Percentiles rank a stretch among this genome's conserved stretches.
These are phyloP conservation scores for Misopates orontium DNA, from an alignment of 257 asterid genomes.

Conservation along the genomic window DNA sequence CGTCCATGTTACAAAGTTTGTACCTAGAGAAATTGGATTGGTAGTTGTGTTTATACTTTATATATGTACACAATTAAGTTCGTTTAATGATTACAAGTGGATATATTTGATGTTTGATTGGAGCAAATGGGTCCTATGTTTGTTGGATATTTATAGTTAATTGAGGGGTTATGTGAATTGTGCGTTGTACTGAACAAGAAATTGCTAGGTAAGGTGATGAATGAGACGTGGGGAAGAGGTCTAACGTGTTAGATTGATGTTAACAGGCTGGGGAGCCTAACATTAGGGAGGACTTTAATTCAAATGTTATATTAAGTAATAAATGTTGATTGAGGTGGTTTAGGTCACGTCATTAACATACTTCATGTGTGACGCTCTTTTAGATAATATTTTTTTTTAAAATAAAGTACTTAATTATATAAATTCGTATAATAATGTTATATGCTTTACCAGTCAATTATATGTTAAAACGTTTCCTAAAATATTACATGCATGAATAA, in stretches of 20 bases:
- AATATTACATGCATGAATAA: too few relatives aligned
- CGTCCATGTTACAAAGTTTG: constrained; percentile 38
- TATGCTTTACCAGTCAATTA: too few relatives aligned
- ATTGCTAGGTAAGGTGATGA: constrained; percentile 7
- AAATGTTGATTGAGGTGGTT: not conserved
- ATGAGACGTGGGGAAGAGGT: constrained; percentile 3
- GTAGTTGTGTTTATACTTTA: not conserved
- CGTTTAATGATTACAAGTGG: not conserved
- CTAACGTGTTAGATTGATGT: constrained; percentile 10
- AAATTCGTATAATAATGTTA: too few relatives aligned
- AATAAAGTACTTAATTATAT: too few relatives aligned
- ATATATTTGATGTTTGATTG: not conserved
- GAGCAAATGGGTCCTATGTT: not conserved
- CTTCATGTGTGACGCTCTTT: too few relatives aligned
- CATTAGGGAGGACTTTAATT: not conserved
- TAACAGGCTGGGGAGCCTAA: constrained; percentile 18
- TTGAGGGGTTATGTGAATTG: not conserved
- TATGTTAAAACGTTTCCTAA: too few relatives aligned
- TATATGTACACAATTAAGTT: too few relatives aligned
- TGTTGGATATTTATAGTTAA: not conserved
- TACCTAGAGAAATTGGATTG: not conserved
- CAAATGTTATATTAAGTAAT: not conserved
- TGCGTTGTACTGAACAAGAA: not conserved
- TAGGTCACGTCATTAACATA: not conserved
- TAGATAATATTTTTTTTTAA: too few relatives aligned